Evolutionary conservation across 306 rosid genomes (phyloP).

Genomic region (Morella rubra): DNA sequence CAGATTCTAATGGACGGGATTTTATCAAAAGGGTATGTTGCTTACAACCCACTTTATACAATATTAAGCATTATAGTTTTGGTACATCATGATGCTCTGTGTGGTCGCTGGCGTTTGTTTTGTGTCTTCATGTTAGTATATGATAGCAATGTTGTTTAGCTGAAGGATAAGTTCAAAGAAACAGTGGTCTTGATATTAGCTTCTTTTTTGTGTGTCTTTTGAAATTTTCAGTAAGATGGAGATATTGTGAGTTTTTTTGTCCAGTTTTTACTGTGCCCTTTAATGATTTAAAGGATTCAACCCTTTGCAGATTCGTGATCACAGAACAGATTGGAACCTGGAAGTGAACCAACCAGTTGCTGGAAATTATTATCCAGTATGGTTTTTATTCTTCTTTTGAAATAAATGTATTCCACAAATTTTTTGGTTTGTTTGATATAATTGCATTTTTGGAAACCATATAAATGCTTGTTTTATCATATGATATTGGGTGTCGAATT

Average conservation of each 20-base stretch:
- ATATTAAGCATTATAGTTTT: neutral
- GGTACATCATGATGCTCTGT: neutral
- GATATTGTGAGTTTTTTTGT: too few relatives aligned
- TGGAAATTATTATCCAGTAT: slow-evolving; percentile 63
- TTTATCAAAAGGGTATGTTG: slow-evolving; percentile 75
- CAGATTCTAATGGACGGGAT: slow-evolving; percentile 95
- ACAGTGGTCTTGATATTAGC: neutral
- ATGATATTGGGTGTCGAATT: slow-evolving; percentile 10
- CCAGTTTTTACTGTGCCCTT: neutral
- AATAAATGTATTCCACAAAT: neutral
- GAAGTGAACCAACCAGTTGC: slow-evolving; percentile 60
- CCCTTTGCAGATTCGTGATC: slow-evolving; percentile 49
- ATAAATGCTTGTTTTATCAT: too few relatives aligned
- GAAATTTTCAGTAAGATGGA: too few relatives aligned
- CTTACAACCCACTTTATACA: neutral
- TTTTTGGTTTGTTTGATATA: neutral
- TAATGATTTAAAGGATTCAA: neutral
- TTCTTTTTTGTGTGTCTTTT: neutral
- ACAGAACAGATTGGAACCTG: slow-evolving; percentile 55
- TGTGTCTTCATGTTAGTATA: neutral
- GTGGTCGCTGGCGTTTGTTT: neutral
- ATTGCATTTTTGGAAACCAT: too few relatives aligned
- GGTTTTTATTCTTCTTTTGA: slow-evolving; percentile 8
- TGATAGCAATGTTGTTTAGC: neutral
- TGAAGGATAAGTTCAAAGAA: neutral